phyloP scores from a whole-genome alignment of 2,329 filamentous ascomycete genomes.

The Neocucurbitaria cava region DNA sequence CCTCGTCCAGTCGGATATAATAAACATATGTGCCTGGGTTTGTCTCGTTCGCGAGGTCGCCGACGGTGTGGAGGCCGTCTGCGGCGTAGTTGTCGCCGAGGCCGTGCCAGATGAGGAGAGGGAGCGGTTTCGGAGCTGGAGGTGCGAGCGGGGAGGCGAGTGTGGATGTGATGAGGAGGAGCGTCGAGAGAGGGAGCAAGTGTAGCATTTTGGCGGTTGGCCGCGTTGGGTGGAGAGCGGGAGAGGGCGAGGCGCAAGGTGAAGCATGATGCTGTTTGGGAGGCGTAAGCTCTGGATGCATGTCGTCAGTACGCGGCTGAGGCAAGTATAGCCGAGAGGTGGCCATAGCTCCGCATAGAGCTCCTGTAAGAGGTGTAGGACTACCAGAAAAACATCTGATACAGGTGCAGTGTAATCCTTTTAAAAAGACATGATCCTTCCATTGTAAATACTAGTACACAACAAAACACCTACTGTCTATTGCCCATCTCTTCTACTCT shows the following conservation, averaged over 20 bases:
- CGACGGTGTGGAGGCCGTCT: constrained; percentile 76
- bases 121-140: constrained; percentile 60
- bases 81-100: constrained; percentile 77
- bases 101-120: constrained; percentile 94
- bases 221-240: constrained; percentile 6
- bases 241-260: constrained; percentile 15
- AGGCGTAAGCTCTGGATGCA: constrained; percentile 18
- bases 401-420: too few species aligned
- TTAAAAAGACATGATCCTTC: too few species aligned
- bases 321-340: constrained; percentile 19
- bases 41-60: constrained; percentile 71
- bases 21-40: constrained; percentile 88
- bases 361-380: neutral
- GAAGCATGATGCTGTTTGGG: neutral
- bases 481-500: neutral
- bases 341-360: constrained; percentile 9
- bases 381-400: too few species aligned
- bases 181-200: constrained; percentile 28
- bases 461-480: neutral
- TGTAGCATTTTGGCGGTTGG: constrained; percentile 25
- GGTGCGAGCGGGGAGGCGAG: constrained; percentile 22
- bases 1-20: constrained; percentile 73
- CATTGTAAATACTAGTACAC: neutral
- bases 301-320: constrained; percentile 25
- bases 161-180: constrained; percentile 24